Percentiles rank a stretch among this genome's conserved stretches.
Evolutionary conservation across 441 rosid genomes (phyloP).

Genomic region (Gossypium aridum): DNA sequence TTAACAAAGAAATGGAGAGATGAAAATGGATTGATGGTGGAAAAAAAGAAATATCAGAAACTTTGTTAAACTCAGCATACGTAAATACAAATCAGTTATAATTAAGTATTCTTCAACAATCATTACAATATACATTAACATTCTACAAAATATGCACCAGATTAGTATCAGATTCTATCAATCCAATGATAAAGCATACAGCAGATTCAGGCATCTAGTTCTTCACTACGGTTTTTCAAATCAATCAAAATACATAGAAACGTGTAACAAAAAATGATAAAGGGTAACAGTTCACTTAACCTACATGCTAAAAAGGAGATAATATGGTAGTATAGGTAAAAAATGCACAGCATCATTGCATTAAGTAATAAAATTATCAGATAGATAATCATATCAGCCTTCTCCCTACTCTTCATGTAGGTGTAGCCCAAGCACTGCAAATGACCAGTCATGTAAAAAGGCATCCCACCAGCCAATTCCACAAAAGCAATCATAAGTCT

Average conservation of each 20-base stretch:
- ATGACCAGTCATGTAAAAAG: background rate
- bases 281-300: background rate
- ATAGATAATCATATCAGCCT: background rate
- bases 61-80: background rate
- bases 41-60: background rate
- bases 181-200: background rate
- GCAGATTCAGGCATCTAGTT: background rate
- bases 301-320: background rate
- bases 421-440: background rate
- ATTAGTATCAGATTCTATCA: background rate
- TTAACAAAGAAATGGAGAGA: conserved; percentile 1
- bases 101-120: background rate
- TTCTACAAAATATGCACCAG: background rate
- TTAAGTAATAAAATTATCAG: background rate
- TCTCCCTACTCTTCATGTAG: background rate
- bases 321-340: background rate
- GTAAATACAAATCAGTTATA: background rate
- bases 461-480: background rate
- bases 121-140: background rate
- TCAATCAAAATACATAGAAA: background rate
- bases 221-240: background rate
- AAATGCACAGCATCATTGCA: background rate
- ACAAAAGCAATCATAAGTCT: background rate
- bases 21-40: background rate
- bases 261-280: background rate